Evolutionary conservation across 2,329 filamentous ascomycete species (phyloP).

Genomic region (Thielaviopsis populi): DNA sequence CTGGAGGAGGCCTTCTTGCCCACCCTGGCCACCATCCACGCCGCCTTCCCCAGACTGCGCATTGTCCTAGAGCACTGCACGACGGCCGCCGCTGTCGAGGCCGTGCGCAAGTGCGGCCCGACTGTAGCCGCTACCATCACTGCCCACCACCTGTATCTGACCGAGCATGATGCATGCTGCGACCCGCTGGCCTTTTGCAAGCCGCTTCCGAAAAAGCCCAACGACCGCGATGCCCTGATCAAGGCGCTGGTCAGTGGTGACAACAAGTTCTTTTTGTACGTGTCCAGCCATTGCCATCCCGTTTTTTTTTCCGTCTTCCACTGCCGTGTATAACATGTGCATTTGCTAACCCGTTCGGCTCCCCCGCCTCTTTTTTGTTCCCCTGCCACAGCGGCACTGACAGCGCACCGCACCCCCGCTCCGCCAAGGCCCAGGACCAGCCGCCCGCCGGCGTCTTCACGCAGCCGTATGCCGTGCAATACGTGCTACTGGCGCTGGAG

Average conservation of each 20-base stretch:
- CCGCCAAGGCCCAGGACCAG: conserved; percentile 41
- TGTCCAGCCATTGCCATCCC: background rate
- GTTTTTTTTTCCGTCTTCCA: background rate
- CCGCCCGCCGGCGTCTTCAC: conserved; percentile 66
- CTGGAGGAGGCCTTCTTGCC: conserved; percentile 55
- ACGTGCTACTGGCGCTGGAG: conserved; percentile 47
- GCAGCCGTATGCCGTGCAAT: conserved; percentile 52
- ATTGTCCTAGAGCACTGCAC: conserved; percentile 76
- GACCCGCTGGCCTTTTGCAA: conserved; percentile 52
- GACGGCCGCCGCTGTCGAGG: conserved; percentile 63
- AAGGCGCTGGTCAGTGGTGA: conserved; percentile 44
- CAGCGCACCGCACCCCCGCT: conserved; percentile 47
- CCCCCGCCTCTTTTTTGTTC: background rate
- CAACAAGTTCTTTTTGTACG: conserved; percentile 58
- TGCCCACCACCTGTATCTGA: conserved; percentile 71
- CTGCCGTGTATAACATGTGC: background rate
- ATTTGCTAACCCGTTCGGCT: background rate
- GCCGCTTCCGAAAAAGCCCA: conserved; percentile 60
- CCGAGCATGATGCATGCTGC: conserved; percentile 54
- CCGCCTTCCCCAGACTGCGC: conserved; percentile 55
- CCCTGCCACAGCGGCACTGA: conserved; percentile 34
- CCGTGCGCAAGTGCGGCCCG: conserved; percentile 61
- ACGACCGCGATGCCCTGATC: conserved; percentile 57
- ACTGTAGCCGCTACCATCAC: conserved; percentile 70
- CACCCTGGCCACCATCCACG: conserved; percentile 57